Evolutionary conservation across 345 rosid species (phyloP), one percentile per base, ranked within the genome.

Genomic region (Arabidopsis thaliana): DNA sequence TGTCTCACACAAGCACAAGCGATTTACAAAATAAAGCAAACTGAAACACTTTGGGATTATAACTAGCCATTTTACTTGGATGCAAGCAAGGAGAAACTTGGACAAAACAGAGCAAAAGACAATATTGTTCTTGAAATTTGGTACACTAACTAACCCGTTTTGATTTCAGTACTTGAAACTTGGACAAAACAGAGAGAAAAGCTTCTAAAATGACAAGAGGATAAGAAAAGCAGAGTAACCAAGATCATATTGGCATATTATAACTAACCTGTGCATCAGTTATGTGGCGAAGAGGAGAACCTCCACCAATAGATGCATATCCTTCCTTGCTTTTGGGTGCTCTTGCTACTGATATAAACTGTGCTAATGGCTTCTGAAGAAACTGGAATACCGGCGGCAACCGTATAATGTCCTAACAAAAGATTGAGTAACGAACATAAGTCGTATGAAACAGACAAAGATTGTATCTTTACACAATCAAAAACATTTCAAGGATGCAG

Each of bases 301-400:
- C 98, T 22, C 98, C 98, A 59, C 97, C 98, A 72, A 94, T 94
- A 0, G 98, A 83, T 58, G 98, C 97, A 69, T 94, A 94, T n/a
- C 98, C 98, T 90, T 90, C 97, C 87, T 85, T 94, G 84, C 97
- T 94, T 83, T 94, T 94, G 22, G 98, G 98, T 24, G 98, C 95
- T 76, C 98, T 86, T 38, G 83, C 80, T 78, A 84, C 91, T 25
- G 97, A 94, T 80, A 94, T 87, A 78, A 91, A 91, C 44, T 91
- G 95, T 22, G 98, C 98, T 86, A 94, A 84, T 1, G 98, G 98
- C 86, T 84, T 94, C 76, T 94, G 98, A 58, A 94, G 95, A 81
- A 94, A 94, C 0, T 83, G 93, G 74, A 94, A 88, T 75, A 91
- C 65, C 65, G 95, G 86, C 11, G 98, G 98, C 78, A 94, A 69